Percentiles rank a stretch among this genome's conserved stretches.
phyloP scores from a whole-genome alignment of 768 basidiomycete genomes.

The Strobilomyces dryophilus region DNA sequence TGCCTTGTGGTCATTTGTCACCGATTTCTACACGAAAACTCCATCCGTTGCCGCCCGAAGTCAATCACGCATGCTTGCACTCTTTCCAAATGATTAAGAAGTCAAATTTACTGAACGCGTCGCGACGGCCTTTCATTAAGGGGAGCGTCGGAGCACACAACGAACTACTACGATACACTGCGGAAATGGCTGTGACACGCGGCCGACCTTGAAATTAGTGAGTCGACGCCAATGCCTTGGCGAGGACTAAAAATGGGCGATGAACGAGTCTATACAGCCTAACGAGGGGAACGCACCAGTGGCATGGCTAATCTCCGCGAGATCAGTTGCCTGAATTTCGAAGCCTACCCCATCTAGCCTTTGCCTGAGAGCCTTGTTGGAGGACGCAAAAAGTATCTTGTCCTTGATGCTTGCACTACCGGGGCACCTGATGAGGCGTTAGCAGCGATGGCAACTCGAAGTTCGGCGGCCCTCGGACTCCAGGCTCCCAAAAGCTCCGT shows the following conservation, averaged over 20 bases:
- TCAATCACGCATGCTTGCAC: too few relatives aligned
- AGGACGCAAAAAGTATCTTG: slow-evolving; percentile 93
- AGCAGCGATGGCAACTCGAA: neutral
- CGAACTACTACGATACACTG: neutral
- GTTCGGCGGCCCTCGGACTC: neutral
- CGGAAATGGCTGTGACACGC: neutral
- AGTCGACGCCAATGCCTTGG: slow-evolving; percentile 15
- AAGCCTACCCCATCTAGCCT: slow-evolving; percentile 69
- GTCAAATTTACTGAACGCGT: slow-evolving; percentile 2
- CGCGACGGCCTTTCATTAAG: neutral
- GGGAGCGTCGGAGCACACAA: neutral
- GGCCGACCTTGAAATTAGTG: slow-evolving; percentile 9
- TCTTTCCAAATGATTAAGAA: too few relatives aligned
- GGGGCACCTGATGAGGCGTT: slow-evolving; percentile 61
- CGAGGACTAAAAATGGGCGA: slow-evolving; percentile 11
- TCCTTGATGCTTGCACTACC: slow-evolving; percentile 79
- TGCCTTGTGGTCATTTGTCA: neutral
- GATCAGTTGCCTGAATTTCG: slow-evolving; percentile 87
- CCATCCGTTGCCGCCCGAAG: neutral
- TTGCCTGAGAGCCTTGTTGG: slow-evolving; percentile 73
- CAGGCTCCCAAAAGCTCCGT: neutral
- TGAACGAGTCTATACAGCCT: neutral
- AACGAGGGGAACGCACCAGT: slow-evolving; percentile 49
- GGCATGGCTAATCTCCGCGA: slow-evolving; percentile 65
- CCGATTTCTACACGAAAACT: neutral